Evolutionary conservation across 2,329 filamentous ascomycete species (phyloP).

Genomic region (Ophiostoma triangulosporum): DNA sequence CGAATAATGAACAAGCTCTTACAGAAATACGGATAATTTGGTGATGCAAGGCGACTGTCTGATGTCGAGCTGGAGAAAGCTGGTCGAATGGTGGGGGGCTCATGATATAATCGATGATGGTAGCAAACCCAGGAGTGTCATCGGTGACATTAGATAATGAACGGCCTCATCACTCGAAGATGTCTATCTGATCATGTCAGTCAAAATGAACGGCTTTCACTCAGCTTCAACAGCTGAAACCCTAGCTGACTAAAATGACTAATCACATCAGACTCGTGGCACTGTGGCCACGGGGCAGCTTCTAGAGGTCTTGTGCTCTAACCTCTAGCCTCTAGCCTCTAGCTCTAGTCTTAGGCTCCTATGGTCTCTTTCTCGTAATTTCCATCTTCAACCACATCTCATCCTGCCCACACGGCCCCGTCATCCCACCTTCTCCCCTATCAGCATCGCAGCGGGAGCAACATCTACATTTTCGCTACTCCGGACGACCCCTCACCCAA

Average conservation of each 20-base stretch:
- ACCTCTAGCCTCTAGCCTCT: neutral
- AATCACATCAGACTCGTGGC: too few relatives aligned
- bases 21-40: constrained; percentile 47
- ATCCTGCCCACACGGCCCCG: neutral
- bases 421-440: neutral
- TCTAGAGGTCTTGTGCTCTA: neutral
- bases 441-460: neutral
- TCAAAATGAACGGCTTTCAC: too few relatives aligned
- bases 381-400: neutral
- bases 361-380: neutral
- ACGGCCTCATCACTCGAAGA: too few relatives aligned
- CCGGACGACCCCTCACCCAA: neutral
- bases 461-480: neutral
- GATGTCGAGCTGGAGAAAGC: too few relatives aligned
- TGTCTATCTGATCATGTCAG: too few relatives aligned
- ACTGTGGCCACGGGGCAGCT: constrained; percentile 1
- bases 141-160: too few relatives aligned
- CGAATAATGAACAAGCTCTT: constrained; percentile 65
- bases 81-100: neutral
- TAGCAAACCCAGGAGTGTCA: too few relatives aligned
- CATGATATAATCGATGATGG: too few relatives aligned
- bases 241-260: too few relatives aligned
- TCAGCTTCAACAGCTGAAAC: too few relatives aligned
- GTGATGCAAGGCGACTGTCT: too few relatives aligned
- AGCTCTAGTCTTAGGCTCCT: neutral